Base-by-base conservation (phyloP, 2,329 filamentous ascomycete species). In the Dactylellina parvicollis region DNA sequence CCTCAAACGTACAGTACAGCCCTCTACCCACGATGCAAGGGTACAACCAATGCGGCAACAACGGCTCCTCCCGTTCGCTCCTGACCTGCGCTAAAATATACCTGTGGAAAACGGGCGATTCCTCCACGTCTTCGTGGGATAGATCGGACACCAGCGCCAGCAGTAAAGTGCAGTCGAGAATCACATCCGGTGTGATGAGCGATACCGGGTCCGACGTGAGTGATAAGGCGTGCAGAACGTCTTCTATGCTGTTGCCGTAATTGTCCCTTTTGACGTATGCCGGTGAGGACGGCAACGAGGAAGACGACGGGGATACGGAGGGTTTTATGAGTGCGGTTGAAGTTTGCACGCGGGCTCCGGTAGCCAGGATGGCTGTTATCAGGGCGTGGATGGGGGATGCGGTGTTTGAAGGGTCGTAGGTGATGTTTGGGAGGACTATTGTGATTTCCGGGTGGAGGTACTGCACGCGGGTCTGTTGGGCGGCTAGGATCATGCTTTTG, bases 121-220 rank as follows among this genome's bases (percentile, higher is more conserved):
- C 75, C 0, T 76, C 54, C 3, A 83, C 80, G 4, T 75, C 69
- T 3, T 78, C 77, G 46, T 67, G 78, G 20, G 74, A 73, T 4
- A 77, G 81, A 78, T 92, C 89, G 0, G 90, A 92, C 1, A 89
- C 86, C 1, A 92, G 82, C 3, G 89, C 90, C 3, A 93, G 84
- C 4, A 93, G 83, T 49, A 92, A 86, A 1, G 90, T 92, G 60
- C 87, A 88, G 79, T 89, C 88, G 62, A 89, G 84, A 77, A 89
- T 88, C 26, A 89, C 77, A 0, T 80, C 82, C 12, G 44, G 52
- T 78, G 75, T 74, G 36, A 69, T 74, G 30, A 52, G 62, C 24
- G 24, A 56, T 57, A 55, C 64, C 14, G 70, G 61, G 56, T 74
- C 69, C 26, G 69, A 38, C 14, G 54, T 49, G 20, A 28, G 36